Base-by-base conservation (phyloP, 805 yeast species). In the Suhomyces kilbournensis region DNA sequence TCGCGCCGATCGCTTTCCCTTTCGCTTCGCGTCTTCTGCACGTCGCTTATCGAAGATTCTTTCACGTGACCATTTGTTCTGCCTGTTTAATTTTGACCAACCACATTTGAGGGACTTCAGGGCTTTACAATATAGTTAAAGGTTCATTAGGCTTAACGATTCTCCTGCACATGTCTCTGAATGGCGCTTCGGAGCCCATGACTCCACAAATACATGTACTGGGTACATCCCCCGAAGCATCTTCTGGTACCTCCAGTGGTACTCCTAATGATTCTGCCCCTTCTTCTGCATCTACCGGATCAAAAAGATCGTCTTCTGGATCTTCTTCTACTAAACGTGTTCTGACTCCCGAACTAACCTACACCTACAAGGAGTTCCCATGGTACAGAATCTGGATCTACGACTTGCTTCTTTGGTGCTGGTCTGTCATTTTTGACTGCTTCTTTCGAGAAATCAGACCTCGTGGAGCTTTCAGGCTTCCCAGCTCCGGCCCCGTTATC, bases 371-470 rank as follows among this genome's bases (percentile, higher is more conserved):
- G 10, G 53, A 49, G 14, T 34, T 53, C 14, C 28, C 60, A 23
- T 69, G 74, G 74, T 64, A 60, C 50, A 54, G 71, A 17, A 50
- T 66, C 8, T 54, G 57, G 34, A 48, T 61, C 45, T 75, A 72
- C 55, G 79, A 75, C 56, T 57, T 74, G 20, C 50, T 73, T 30
- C 59, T 71, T 39, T 74, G 78, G 78, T 28, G 66, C 23, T 66
- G 72, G 42, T 56, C 71, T 14, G 68, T 75, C 42, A 61, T 71
- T 10, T 72, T 81, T 59, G 84, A 81, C 57, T 79, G 81, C 47
- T 93, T 93, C 74, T 93, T 93, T 71, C 73, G 98, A 53, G 97
- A 92, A 64, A 90, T 93, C 56, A 79, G 90, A 49, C 84, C 94
- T 3, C 79, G 98, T 54, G 97, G 97, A 1, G 90, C 96, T 1